Evolutionary conservation across 306 rosid species (phyloP), one percentile per base, ranked within the genome.

Genomic region (Abrus precatorius): DNA sequence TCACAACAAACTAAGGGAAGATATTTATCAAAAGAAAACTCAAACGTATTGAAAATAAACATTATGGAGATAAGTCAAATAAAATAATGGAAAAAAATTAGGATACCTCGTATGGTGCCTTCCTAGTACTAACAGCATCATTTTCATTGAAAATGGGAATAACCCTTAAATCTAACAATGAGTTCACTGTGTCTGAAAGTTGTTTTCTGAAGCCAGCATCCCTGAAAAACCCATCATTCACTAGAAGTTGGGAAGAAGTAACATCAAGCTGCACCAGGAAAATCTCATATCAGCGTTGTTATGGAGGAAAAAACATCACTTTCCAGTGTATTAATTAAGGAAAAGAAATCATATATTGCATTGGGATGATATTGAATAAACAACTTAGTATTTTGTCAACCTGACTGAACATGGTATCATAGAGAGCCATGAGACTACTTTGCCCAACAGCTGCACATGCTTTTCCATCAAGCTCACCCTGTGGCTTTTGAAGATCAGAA

Each of bases 381-480:
- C 12, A 75, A 64, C 48, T 60, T 69, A 43, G 10, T 65, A 65
- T 59, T 52, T 45, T 38, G 40, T 56, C 52, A n/a, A 93, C 99
- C 97, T 95, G 98, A 82, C 97, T 90, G 77, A 95, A 95, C 97
- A 95, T 91, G 33, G 98, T 84, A 84, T 95, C 99, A 80, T 95
- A 95, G 7, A 95, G 96, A 84, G 99, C 99, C 99, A 95, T 95
- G 78, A 95, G 99, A 84, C 99, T 91, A 53, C 98, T 91, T 88
- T 95, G 98, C 33, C 99, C 99, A 72, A 95, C 99, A 68, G 98
- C 91, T 1, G 99, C 98, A 80, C 99, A 91, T 43, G 99, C 96
- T 83, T 95, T 95, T 71, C 98, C 99, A 84, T 91, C 99, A 66
- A 91, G 86, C 9, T 89, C 96, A 54, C 75, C 40, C 70, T 88